Evolutionary conservation across 2,329 filamentous ascomycete genomes (phyloP).

Genomic region (Colletotrichum chlorophyti): DNA sequence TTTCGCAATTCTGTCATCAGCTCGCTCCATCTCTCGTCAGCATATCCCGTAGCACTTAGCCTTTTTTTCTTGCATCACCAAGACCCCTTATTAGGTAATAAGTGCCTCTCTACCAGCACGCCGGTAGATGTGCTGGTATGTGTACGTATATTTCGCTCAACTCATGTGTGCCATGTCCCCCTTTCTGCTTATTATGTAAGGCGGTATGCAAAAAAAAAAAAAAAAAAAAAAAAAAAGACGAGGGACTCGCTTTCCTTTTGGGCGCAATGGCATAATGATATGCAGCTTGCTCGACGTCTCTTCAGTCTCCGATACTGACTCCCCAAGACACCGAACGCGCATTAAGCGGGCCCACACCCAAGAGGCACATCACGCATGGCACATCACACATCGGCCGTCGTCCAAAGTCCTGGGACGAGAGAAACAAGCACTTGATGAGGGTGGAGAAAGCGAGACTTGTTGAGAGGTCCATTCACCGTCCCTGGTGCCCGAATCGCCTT

Average conservation of each 20-base stretch:
- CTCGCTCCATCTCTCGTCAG: constrained; percentile 8
- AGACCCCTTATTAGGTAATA: constrained; percentile 17
- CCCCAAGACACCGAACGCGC: constrained; percentile 16
- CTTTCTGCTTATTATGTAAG: too few relatives aligned
- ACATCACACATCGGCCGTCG: constrained; percentile 18
- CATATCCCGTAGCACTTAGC: neutral
- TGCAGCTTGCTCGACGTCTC: constrained; percentile 18
- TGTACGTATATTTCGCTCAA: too few relatives aligned
- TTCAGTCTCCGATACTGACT: constrained; percentile 18
- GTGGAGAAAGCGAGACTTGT: neutral
- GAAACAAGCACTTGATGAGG: constrained; percentile 15
- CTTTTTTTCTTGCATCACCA: constrained; percentile 4
- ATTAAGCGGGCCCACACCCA: constrained; percentile 4
- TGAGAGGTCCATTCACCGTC: too few relatives aligned
- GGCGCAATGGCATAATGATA: too few relatives aligned
- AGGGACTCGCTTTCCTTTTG: neutral
- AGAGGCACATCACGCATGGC: constrained; percentile 20
- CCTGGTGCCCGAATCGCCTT: constrained; percentile 9
- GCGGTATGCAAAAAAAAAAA: neutral
- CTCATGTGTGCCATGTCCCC: too few relatives aligned
- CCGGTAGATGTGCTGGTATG: too few relatives aligned
- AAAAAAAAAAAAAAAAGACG: neutral
- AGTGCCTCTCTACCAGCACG: too few relatives aligned
- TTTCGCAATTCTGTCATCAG: constrained; percentile 28
- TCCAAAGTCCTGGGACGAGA: constrained; percentile 24